Percentiles rank a stretch among this genome's conserved stretches.
Evolutionary conservation across 768 basidiomycete genomes (phyloP).

Genomic region (Neoboletus subvelutipes): DNA sequence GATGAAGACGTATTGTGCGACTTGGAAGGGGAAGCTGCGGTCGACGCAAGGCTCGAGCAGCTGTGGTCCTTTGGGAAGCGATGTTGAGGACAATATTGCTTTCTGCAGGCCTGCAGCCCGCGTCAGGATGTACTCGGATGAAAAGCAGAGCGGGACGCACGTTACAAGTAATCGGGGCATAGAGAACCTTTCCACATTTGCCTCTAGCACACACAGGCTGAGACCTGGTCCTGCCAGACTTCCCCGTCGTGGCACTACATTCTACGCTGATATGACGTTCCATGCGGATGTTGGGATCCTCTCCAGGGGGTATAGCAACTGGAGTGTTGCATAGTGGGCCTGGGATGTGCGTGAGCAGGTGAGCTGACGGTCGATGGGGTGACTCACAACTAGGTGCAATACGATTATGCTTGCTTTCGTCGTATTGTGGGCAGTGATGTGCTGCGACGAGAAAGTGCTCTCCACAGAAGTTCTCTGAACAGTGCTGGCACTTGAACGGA

Average conservation of each 20-base stretch:
- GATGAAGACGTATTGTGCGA: slow-evolving; percentile 2
- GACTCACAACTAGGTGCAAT: slow-evolving; percentile 72
- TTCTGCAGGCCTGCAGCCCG: slow-evolving; percentile 57
- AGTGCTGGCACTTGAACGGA: slow-evolving; percentile 86
- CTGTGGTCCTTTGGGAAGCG: slow-evolving; percentile 75
- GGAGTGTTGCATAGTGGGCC: slow-evolving; percentile 78
- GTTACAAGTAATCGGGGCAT: slow-evolving; percentile 70
- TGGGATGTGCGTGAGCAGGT: slow-evolving; percentile 24
- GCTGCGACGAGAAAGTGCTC: slow-evolving; percentile 73
- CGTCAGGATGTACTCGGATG: not conserved
- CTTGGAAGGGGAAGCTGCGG: slow-evolving; percentile 14
- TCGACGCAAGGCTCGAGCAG: slow-evolving; percentile 39
- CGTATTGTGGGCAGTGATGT: slow-evolving; percentile 69
- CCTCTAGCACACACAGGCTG: slow-evolving; percentile 58
- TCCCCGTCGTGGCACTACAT: slow-evolving; percentile 71
- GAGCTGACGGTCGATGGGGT: not conserved
- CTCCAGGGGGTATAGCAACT: slow-evolving; percentile 70
- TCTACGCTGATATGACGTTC: slow-evolving; percentile 67
- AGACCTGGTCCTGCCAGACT: slow-evolving; percentile 44
- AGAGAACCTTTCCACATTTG: slow-evolving; percentile 72
- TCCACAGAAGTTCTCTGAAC: slow-evolving; percentile 65
- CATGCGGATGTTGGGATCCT: slow-evolving; percentile 82
- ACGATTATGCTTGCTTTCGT: slow-evolving; percentile 68
- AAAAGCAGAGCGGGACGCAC: slow-evolving; percentile 45
- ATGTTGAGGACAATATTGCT: slow-evolving; percentile 75